These are phyloP conservation scores for Termitomyces sp. DNA, from an alignment of 768 basidiomycete species.

Conservation along the genomic window DNA sequence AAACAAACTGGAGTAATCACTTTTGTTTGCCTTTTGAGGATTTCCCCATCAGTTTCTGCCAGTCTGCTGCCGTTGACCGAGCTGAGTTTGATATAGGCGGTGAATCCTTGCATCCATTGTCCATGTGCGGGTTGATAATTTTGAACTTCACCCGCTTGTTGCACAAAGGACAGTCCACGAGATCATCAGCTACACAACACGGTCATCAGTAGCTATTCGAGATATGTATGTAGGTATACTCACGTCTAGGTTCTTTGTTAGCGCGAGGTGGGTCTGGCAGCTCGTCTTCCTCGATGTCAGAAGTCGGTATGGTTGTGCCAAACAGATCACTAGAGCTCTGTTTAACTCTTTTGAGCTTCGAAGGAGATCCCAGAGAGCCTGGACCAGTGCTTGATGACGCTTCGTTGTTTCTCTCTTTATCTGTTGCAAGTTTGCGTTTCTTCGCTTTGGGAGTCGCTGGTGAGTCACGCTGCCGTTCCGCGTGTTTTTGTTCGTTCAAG, in stretches of 20 bases:
- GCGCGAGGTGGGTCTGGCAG: slow-evolving; percentile 11
- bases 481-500: slow-evolving; percentile 24
- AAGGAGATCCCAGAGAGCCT: slow-evolving; percentile 20
- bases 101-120: slow-evolving; percentile 52
- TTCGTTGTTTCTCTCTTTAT: background rate
- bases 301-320: slow-evolving; percentile 27
- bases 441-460: slow-evolving; percentile 15
- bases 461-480: slow-evolving; percentile 14
- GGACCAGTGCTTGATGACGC: slow-evolving; percentile 10
- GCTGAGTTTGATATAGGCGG: slow-evolving; percentile 25
- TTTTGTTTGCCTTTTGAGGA: slow-evolving; percentile 44
- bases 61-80: slow-evolving; percentile 33
- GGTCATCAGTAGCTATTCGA: background rate
- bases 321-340: slow-evolving; percentile 10
- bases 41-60: slow-evolving; percentile 45
- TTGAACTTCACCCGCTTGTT: slow-evolving; percentile 40
- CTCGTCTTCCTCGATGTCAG: slow-evolving; percentile 36
- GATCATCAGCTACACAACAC: slow-evolving; percentile 29
- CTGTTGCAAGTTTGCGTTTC: slow-evolving; percentile 17
- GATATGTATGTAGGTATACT: slow-evolving; percentile 1
- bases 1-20: slow-evolving; percentile 13
- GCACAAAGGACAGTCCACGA: slow-evolving; percentile 68
- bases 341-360: slow-evolving; percentile 20
- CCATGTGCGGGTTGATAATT: slow-evolving; percentile 65
- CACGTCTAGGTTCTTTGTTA: slow-evolving; percentile 2